Evolutionary conservation across 306 rosid species (phyloP).

Genomic region (Betula pendula): DNA sequence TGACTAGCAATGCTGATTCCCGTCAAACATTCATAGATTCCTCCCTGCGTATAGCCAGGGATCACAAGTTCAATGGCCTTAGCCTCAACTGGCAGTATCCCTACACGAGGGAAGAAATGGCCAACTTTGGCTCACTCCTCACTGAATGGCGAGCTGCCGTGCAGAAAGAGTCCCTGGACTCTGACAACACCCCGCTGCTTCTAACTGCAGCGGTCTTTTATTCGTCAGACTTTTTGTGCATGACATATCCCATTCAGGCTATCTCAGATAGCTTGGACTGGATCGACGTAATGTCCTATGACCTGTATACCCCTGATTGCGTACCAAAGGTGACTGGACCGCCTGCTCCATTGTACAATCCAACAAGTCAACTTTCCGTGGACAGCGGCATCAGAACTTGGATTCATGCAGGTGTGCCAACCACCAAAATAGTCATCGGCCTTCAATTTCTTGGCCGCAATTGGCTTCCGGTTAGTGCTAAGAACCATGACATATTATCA

Average conservation of each 20-base stretch:
- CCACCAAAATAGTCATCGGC: constrained; percentile 33
- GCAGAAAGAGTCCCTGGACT: too few relatives aligned
- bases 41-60: too few relatives aligned
- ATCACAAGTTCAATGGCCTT: too few relatives aligned
- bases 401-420: constrained; percentile 26
- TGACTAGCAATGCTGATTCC: too few relatives aligned
- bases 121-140: too few relatives aligned
- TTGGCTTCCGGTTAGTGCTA: constrained; percentile 4
- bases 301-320: constrained; percentile 30
- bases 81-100: too few relatives aligned
- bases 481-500: too few relatives aligned
- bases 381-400: constrained; percentile 10
- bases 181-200: too few relatives aligned
- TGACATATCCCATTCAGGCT: not conserved
- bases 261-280: not conserved
- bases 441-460: constrained; percentile 38
- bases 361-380: not conserved
- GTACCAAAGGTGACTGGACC: constrained; percentile 20
- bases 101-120: too few relatives aligned
- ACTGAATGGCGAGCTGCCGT: too few relatives aligned
- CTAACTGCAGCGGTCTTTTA: not conserved
- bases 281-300: constrained; percentile 33
- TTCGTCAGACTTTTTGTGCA: not conserved
- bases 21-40: too few relatives aligned
- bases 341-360: constrained; percentile 27